Evolutionary conservation across 371 early-diverging fungal genomes (phyloP).

Genomic region (Mortierella sp.): DNA sequence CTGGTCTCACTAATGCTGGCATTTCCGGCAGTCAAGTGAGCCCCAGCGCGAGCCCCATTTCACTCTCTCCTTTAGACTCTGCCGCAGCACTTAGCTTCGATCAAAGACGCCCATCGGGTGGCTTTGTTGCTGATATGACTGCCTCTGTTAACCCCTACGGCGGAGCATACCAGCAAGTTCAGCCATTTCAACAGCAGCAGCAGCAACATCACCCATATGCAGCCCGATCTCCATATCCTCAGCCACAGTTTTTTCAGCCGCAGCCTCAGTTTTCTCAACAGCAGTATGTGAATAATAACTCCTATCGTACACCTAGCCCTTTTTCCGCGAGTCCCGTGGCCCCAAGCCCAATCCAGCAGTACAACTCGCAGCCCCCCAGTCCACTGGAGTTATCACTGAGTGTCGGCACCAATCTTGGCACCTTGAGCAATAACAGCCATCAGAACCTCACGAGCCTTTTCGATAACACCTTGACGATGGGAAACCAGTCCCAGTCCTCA

Average conservation of each 20-base stretch:
- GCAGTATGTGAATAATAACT: constrained; percentile 3
- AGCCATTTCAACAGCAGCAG: constrained; percentile 13
- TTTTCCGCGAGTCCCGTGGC: constrained; percentile 38
- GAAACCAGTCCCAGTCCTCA: constrained; percentile 4
- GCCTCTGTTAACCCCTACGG: constrained; percentile 5
- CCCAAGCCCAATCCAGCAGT: constrained; percentile 37
- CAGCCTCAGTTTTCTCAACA: constrained; percentile 22
- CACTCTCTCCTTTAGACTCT: constrained; percentile 20
- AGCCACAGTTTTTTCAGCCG: constrained; percentile 24
- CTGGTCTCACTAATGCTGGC: not conserved
- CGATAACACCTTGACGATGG: constrained; percentile 42
- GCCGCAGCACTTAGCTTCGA: not conserved
- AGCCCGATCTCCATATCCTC: constrained; percentile 46
- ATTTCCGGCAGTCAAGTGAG: constrained; percentile 22
- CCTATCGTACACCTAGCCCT: constrained; percentile 34
- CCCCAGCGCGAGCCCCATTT: constrained; percentile 23
- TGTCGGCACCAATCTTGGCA: constrained; percentile 31
- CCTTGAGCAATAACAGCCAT: constrained; percentile 10
- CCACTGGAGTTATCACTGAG: constrained; percentile 40
- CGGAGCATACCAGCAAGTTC: constrained; percentile 28
- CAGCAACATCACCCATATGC: constrained; percentile 30
- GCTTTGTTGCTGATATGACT: constrained; percentile 1
- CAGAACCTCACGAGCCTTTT: constrained; percentile 43
- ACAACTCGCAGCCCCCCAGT: constrained; percentile 47
- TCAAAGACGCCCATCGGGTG: constrained; percentile 29